Conservation (phyloP, 2,329 filamentous ascomycete species). For the Pseudofabraea citricarpa region DNA sequence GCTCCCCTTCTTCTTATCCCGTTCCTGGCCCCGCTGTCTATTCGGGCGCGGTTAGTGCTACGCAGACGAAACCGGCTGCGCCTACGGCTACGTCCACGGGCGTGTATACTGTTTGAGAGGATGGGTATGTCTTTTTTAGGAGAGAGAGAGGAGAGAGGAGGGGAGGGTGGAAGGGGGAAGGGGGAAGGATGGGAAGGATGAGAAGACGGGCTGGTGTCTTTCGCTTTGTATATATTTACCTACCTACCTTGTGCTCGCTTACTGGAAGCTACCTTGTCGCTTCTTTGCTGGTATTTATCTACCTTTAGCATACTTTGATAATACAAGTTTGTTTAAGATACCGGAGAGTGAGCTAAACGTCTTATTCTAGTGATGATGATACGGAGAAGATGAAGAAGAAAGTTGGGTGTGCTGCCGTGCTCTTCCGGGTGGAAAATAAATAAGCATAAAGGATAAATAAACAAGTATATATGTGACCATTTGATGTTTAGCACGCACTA, state of each 20-base stretch:
- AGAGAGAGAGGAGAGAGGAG: background rate
- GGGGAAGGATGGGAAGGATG: background rate
- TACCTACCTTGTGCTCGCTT: too few relatives aligned
- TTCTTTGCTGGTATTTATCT: background rate
- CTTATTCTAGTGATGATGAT: too few relatives aligned
- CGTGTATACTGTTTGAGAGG: conserved; percentile 10
- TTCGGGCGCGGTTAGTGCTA: conserved; percentile 11
- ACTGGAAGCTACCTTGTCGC: background rate
- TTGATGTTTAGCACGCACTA: too few relatives aligned
- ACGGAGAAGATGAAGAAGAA: too few relatives aligned
- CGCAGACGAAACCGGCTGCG: conserved; percentile 14
- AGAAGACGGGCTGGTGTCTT: background rate
- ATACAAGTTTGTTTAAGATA: too few relatives aligned
- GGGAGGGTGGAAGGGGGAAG: background rate
- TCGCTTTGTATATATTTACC: background rate
- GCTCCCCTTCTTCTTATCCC: conserved; percentile 23
- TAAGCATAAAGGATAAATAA: too few relatives aligned
- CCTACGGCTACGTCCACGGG: conserved; percentile 16
- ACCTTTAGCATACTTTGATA: too few relatives aligned
- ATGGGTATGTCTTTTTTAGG: background rate
- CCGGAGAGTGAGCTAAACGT: too few relatives aligned
- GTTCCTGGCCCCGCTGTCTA: conserved; percentile 32
- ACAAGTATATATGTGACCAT: too few relatives aligned
- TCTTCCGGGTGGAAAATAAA: too few relatives aligned
- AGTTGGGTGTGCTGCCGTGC: too few relatives aligned